Evolutionary conservation across 768 basidiomycete genomes (phyloP), one percentile per base, ranked within the genome.

Genomic region (Termitomyces sp.): DNA sequence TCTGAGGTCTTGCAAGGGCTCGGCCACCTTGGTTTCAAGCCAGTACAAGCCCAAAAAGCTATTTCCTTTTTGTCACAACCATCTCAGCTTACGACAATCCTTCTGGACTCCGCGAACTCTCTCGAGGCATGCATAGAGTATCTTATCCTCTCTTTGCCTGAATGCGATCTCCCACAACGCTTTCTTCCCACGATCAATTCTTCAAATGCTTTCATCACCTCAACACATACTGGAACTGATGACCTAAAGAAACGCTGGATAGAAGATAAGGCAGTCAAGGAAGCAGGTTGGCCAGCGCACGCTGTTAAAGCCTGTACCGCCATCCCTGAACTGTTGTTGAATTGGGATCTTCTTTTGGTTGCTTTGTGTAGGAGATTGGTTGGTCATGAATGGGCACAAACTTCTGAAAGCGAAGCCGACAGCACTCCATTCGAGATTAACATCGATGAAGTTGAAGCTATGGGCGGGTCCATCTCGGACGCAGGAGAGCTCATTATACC

Each of bases 51-150:
- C 48, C 78, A 75, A 58, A 77, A 80, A 57, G 78, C 82, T 47
- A 70, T 81, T 34, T 78, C 76, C n/a, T 85, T 85, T 50, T 73
- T 93, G 13, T 80, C 84, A 5, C 64, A 72, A 16, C 76, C 85
- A 15, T 88, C 87, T 12, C 69, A 80, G 4, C 73, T 89, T n/a
- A 75, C 84, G 6, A 77, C 82, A 18, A 84, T 82, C 41, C 77
- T 96, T 15, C 75, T 94, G 36, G 71, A 69, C 7, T 76, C 82
- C 6, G 70, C 86, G 2, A 76, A 84, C 6, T 83, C 88, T 5
- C 71, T 93, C 15, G 86, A 93, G 67, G 91, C 93, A 0, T 85
- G 85, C 54, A 87, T 95, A 47, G 90, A 94, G 63, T 93, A 92
- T 73, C 78, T 97, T 3, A 79, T 96, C 47, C 78, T 96, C 22